Base-by-base conservation (phyloP, 192 early-diverging fungal species). In the Coemansia guatemalensis region DNA sequence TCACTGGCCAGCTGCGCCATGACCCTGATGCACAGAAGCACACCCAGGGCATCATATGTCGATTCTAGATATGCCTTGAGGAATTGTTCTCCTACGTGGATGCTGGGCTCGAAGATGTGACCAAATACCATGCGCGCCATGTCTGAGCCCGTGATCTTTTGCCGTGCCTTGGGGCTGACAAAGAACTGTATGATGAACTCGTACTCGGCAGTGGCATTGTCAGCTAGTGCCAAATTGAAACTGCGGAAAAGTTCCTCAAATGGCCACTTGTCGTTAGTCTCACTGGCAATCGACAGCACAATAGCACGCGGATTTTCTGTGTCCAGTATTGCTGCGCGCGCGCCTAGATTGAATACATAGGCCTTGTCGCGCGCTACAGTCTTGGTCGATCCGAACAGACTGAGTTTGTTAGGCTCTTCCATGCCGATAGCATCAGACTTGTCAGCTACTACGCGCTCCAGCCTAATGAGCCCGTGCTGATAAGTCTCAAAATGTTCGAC, bases 181-280 rank as follows among this genome's bases (percentile, higher is more conserved):
- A 99, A 97, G 81, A 96, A 99, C 64, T 96, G 92, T 44, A 85
- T 77, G 44, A 89, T 86, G 62, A 99, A 99, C 33, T 93, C 82
- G 72, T 97, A 97, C 76, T 99, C 97, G 8, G 92, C 90, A 49
- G 88, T 91, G 4, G 95, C 94, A 65, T 97, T 97, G 81, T 99
- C 97, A 52, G 93, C 88, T 51, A 99, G 71, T 20, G 95, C 88
- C 57, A 96, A 82, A 56, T 92, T 92, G 80, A 92, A 88, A 68
- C 93, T 95, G 69, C 95, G 89, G 71, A 97, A 96, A 1, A 99
- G 82, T 24, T 80, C 84, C 71, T 97, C 97, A 56, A 89, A 95
- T n/a, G 93, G 86, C 62, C 41, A 69, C 52, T 51, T 64, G 41
- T 70, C 67, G 51, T 49, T 68, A 12, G 68, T 44, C 52, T 77